Conservation (phyloP, 2,329 filamentous ascomycete species). For the Penicillium sp. region DNA sequence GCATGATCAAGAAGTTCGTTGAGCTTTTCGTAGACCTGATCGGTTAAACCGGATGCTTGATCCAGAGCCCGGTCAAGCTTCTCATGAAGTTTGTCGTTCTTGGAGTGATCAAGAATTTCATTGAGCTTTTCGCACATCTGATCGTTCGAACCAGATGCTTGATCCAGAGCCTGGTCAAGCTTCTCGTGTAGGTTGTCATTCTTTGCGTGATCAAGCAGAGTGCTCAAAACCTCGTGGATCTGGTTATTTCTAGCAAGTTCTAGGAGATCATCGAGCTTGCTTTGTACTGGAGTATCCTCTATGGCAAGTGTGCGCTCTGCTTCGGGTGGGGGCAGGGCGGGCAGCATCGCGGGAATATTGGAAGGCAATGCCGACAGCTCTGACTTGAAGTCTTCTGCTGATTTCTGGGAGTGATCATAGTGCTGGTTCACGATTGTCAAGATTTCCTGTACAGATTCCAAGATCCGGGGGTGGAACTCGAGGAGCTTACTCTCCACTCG, state of each 20-base stretch:
- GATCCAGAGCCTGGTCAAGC: slow-evolving; percentile 48
- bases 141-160: slow-evolving; percentile 31
- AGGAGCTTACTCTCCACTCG: slow-evolving; percentile 74
- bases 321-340: slow-evolving; percentile 46
- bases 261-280: slow-evolving; percentile 56
- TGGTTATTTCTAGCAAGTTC: slow-evolving; percentile 47
- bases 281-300: slow-evolving; percentile 62
- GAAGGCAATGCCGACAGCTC: slow-evolving; percentile 51
- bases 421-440: slow-evolving; percentile 78
- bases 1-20: slow-evolving; percentile 46
- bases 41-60: slow-evolving; percentile 31
- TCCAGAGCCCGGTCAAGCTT: slow-evolving; percentile 54
- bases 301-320: slow-evolving; percentile 27
- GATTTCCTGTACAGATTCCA: slow-evolving; percentile 84
- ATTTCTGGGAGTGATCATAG: slow-evolving; percentile 79
- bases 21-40: slow-evolving; percentile 59
- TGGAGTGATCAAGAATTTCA: slow-evolving; percentile 46
- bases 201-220: slow-evolving; percentile 48
- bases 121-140: slow-evolving; percentile 60
- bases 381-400: slow-evolving; percentile 60
- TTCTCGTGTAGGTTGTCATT: slow-evolving; percentile 59
- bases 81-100: slow-evolving; percentile 57
- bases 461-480: slow-evolving; percentile 84
- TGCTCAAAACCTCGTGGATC: slow-evolving; percentile 59
- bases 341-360: slow-evolving; percentile 58